These are phyloP conservation scores for Thelephora ganbajun DNA, from an alignment of 768 basidiomycete genomes.

Conservation along the genomic window DNA sequence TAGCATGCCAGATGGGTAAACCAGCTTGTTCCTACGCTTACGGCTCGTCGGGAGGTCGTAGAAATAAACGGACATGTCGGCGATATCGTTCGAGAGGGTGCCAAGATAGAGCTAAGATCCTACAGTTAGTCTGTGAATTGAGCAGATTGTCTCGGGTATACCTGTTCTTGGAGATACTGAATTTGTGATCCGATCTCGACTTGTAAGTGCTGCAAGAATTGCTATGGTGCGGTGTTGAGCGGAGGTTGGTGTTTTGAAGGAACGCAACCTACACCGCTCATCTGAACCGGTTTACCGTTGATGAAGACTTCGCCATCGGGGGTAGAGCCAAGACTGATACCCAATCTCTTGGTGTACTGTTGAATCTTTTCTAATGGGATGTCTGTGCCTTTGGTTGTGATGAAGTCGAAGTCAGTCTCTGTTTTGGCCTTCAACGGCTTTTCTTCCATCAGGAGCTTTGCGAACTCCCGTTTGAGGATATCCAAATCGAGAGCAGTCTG, in stretches of 20 bases:
- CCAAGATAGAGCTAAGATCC: slow-evolving; percentile 38
- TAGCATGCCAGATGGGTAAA: slow-evolving; percentile 32
- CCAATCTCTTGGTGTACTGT: slow-evolving; percentile 47
- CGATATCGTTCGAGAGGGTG: slow-evolving; percentile 36
- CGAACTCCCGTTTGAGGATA: slow-evolving; percentile 25
- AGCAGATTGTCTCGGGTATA: slow-evolving; percentile 15
- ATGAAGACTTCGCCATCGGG: slow-evolving; percentile 63
- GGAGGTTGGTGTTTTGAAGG: background rate
- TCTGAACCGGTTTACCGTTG: slow-evolving; percentile 69
- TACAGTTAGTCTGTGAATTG: slow-evolving; percentile 12
- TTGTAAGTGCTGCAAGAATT: slow-evolving; percentile 53
- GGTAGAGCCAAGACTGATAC: slow-evolving; percentile 24
- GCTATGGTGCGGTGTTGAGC: slow-evolving; percentile 23
- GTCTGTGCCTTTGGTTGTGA: slow-evolving; percentile 19
- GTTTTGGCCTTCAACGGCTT: slow-evolving; percentile 9
- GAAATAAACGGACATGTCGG: slow-evolving; percentile 60
- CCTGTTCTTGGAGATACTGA: slow-evolving; percentile 62
- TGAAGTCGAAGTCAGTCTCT: slow-evolving; percentile 22
- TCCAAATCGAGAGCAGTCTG: slow-evolving; percentile 28
- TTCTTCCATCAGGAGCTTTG: slow-evolving; percentile 20
- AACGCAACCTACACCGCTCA: slow-evolving; percentile 47
- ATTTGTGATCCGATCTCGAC: slow-evolving; percentile 42
- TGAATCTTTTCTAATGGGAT: slow-evolving; percentile 29
- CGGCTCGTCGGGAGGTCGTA: slow-evolving; percentile 74
- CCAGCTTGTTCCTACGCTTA: slow-evolving; percentile 59